Evolutionary conservation across 2,329 filamentous ascomycete species (phyloP).

Genomic region (Botrytis fabae): DNA sequence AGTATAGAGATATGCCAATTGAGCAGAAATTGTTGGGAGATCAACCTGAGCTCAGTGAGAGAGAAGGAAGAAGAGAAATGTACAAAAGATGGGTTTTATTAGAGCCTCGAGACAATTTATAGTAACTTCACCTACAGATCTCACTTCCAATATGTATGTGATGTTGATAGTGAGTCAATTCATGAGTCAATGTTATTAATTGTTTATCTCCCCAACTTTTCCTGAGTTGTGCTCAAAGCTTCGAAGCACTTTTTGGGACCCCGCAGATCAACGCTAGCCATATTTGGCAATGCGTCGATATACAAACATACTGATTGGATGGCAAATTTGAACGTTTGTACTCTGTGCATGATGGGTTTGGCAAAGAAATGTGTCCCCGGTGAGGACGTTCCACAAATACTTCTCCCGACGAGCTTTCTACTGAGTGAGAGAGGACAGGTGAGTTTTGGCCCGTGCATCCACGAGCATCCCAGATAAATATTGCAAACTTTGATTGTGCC

Average conservation of each 20-base stretch:
- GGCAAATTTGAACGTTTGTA: neutral
- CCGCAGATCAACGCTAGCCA: conserved; percentile 1
- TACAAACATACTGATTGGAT: neutral
- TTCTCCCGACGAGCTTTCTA: neutral
- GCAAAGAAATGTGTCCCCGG: neutral
- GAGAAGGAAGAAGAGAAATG: neutral
- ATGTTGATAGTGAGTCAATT: conserved; percentile 10
- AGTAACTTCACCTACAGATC: conserved; percentile 10
- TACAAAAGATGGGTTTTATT: neutral
- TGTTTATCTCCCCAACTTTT: conserved; percentile 5
- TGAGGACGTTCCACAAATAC: neutral
- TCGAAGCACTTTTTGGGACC: neutral
- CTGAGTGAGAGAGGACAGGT: neutral
- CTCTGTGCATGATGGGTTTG: neutral
- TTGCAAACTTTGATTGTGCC: neutral
- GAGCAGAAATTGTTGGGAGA: conserved; percentile 6
- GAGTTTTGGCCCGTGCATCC: neutral
- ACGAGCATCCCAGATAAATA: neutral
- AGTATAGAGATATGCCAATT: conserved; percentile 10
- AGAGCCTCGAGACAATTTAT: neutral
- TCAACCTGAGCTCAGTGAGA: neutral
- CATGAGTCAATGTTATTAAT: conserved; percentile 1
- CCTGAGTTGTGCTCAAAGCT: conserved; percentile 13
- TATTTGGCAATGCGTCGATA: neutral
- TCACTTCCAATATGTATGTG: conserved; percentile 1